Base-by-base conservation (phyloP, 495 filamentous ascomycete genomes). In the Aspergillus ellipticus region DNA sequence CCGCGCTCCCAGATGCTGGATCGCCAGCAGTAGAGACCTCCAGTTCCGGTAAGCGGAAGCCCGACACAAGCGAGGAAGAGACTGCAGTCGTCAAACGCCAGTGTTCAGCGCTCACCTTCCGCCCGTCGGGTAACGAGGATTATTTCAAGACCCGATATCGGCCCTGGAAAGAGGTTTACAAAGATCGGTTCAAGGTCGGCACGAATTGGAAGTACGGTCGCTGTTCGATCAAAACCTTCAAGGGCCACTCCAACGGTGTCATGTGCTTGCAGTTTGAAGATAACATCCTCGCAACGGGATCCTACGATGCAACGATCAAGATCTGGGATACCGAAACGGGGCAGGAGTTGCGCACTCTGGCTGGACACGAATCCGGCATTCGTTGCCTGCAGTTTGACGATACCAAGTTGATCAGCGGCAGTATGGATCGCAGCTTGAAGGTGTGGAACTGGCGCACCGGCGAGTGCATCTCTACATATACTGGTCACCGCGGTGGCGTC, bases 401-500 rank as follows among this genome's bases (percentile, higher is more conserved):
- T 48, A 87, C 81, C 49, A 93, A 93, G 69, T 79, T 96, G 48
- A 91, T 96, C 66, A 93, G 87, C 35, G 92, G 89, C 20, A 86
- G 85, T 59, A 71, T 96, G 47, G 92, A 96, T 65, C 71, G 80
- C 51, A 95, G 83, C 16, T 72, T 99, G 53, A 89, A 89, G 66
- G 83, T 97, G 26, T 99, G 94, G 95, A 96, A 97, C 61, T 97
- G 92, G 91, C 81, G 88, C 39, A 97, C 92, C 0, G 94, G 94
- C 42, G 84, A 89, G 62, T 95, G 89, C 64, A 80, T 96, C 42
- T 89, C 87, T 13, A 96, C 85, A 1, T 85, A 92, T 33, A 80
- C 79, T 8, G 86, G 85, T 4, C 94, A 97, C 65, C 82, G 78
- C 8, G 85, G 80, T 39, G 92, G 91, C 11, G 84, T 99, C 17